Evolutionary conservation across 2,329 filamentous ascomycete genomes (phyloP), one percentile per base, ranked within the genome.

Genomic region (Calonectria multiphialidica): DNA sequence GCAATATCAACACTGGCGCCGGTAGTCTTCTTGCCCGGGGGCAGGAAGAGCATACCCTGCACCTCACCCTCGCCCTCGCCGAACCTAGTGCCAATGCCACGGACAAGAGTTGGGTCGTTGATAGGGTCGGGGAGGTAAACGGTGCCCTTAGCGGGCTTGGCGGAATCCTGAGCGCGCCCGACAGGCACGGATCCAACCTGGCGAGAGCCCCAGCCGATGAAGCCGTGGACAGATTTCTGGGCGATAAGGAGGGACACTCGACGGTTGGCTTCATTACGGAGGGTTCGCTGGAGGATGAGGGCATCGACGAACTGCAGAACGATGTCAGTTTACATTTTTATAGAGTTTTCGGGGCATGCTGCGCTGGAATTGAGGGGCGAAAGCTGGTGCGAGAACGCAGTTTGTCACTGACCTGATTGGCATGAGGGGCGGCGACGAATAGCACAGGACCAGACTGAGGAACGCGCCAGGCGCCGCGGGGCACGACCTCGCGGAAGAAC

Each of bases 401-500:
- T 28, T 30, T 33, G 50, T 4, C 23, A 84, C 88, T 72, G 85
- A 95, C 93, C 90, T 97, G 95, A 83, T 99, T 99, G 72, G 96
- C 96, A 88, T 99, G 97, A 76, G 97, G 97, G 67, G 96, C 97
- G 53, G 96, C 97, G 77, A 99, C 97, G 80, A 99, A 97, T 72
- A 99, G 94, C 74, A 99, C 91, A 1, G 97, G 96, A 0, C 96
- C 97, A 74, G 91, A 90, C 80, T 93, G 92, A 53, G 97, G 97
- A 53, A 99, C 94, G 84, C 96, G 96, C 95, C 97, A 99, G 74
- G 96, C 95, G 77, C 95, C 95, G 76, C 97, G 91, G 15, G 97
- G 97, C 82, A 98, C 96, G 18, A 99, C 95, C 85, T 99, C 97
- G 78, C 97, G 93, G 88, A 99, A 99, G 90, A 99, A 99, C 77